These are phyloP conservation scores for Starmerella floris DNA, from an alignment of 805 yeast genomes.

Conservation along the genomic window DNA sequence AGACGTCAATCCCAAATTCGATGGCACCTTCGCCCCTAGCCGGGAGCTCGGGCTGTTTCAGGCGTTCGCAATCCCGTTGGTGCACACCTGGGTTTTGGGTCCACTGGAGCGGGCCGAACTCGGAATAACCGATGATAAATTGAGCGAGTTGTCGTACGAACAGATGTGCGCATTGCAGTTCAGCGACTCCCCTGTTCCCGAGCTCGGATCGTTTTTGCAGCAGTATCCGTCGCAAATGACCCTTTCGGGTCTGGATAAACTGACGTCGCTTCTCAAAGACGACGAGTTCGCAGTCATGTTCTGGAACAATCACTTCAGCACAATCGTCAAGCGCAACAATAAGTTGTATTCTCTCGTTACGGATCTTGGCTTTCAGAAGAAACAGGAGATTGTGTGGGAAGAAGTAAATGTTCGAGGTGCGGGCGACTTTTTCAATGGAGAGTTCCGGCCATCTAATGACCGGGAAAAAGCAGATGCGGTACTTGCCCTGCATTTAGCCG, in stretches of 20 bases:
- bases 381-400: conserved; percentile 65
- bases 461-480: conserved; percentile 21
- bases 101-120: conserved; percentile 27
- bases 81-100: conserved; percentile 66
- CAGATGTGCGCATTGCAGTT: conserved; percentile 52
- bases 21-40: conserved; percentile 44
- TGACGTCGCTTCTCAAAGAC: conserved; percentile 35
- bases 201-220: conserved; percentile 37
- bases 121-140: conserved; percentile 21
- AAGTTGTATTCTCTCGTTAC: conserved; percentile 56
- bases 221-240: conserved; percentile 68
- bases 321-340: conserved; percentile 36
- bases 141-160: conserved; percentile 27
- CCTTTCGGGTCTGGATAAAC: conserved; percentile 41
- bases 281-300: conserved; percentile 60
- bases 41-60: conserved; percentile 45
- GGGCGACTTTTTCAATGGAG: conserved; percentile 59
- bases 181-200: conserved; percentile 36
- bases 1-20: conserved; percentile 56
- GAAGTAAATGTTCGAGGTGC: conserved; percentile 57
- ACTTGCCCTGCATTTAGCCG: conserved; percentile 24
- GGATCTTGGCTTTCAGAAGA: conserved; percentile 47
- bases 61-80: conserved; percentile 44
- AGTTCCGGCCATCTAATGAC: conserved; percentile 35
- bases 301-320: conserved; percentile 79